Conservation (phyloP, 2,329 filamentous ascomycete genomes). For the Penicillium digitatum region DNA sequence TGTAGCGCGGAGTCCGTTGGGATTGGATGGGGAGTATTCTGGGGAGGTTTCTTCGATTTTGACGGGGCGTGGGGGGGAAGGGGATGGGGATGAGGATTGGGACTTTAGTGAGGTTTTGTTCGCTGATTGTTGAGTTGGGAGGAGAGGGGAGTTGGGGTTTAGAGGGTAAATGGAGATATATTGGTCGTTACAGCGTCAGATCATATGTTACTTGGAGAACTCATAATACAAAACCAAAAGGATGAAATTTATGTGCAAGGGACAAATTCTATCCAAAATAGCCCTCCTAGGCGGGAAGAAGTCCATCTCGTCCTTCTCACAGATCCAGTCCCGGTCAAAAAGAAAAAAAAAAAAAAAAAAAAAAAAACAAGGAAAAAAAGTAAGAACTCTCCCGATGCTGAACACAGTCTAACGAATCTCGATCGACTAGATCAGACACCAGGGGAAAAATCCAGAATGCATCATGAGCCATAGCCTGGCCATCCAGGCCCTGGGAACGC, state of each 20-base stretch:
- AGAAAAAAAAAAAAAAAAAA: background rate
- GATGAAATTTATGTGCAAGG: slow-evolving; percentile 4
- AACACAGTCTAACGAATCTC: slow-evolving; percentile 1
- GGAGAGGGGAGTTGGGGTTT: too few relatives aligned
- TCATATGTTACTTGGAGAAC: background rate
- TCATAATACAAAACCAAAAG: background rate
- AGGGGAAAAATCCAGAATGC: slow-evolving; percentile 3
- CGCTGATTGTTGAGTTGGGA: background rate
- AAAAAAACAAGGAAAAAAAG: background rate
- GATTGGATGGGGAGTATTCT: background rate
- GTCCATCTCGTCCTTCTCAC: background rate
- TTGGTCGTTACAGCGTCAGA: background rate
- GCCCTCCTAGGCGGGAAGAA: background rate
- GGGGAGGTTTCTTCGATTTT: background rate
- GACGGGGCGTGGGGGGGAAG: background rate
- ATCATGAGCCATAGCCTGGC: slow-evolving; percentile 3
- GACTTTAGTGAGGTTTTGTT: background rate
- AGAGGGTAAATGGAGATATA: background rate
- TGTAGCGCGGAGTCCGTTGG: slow-evolving; percentile 12
- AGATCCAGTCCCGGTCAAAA: background rate
- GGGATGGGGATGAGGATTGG: background rate
- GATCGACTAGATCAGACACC: background rate
- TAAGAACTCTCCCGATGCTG: background rate
- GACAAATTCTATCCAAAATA: background rate
- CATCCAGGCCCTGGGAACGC: slow-evolving; percentile 1